phyloP scores from a whole-genome alignment of 768 basidiomycete genomes.

The Tricholoma hemisulphureum region DNA sequence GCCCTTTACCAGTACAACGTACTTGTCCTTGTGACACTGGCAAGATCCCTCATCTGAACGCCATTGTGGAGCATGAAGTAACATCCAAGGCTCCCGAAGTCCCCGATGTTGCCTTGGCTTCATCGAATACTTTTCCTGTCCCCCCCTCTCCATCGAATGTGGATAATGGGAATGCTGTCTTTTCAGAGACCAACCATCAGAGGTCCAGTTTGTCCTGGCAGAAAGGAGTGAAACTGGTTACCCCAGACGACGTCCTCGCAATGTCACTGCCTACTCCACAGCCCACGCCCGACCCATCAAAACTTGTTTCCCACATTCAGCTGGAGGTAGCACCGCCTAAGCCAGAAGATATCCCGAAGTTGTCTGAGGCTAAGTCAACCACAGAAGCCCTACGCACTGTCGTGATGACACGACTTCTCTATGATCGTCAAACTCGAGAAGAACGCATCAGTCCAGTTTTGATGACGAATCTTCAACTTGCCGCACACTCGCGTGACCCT shows the following conservation, averaged over 20 bases:
- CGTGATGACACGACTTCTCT: conserved; percentile 58
- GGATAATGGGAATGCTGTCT: not conserved
- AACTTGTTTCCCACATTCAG: not conserved
- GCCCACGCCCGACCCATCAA: conserved; percentile 6
- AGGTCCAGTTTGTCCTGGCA: not conserved
- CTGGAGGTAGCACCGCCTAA: conserved; percentile 6
- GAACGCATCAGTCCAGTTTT: conserved; percentile 66
- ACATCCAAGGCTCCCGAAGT: not conserved
- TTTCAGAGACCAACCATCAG: not conserved
- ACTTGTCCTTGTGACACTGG: not conserved
- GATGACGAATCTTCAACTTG: conserved; percentile 52
- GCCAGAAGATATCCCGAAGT: conserved; percentile 36
- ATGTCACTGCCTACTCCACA: conserved; percentile 9
- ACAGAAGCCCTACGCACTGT: conserved; percentile 63
- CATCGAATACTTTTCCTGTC: not conserved
- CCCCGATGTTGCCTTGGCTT: too few relatives aligned
- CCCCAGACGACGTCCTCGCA: not conserved
- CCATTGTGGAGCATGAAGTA: not conserved
- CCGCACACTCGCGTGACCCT: conserved; percentile 28
- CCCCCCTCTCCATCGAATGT: too few relatives aligned
- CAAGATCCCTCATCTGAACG: not conserved
- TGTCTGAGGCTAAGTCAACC: conserved; percentile 43
- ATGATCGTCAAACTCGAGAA: conserved; percentile 58
- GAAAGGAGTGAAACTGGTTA: not conserved
- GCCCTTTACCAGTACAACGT: not conserved